Base-by-base conservation (phyloP, 495 filamentous ascomycete genomes). In the Wilcoxina mikolae region DNA sequence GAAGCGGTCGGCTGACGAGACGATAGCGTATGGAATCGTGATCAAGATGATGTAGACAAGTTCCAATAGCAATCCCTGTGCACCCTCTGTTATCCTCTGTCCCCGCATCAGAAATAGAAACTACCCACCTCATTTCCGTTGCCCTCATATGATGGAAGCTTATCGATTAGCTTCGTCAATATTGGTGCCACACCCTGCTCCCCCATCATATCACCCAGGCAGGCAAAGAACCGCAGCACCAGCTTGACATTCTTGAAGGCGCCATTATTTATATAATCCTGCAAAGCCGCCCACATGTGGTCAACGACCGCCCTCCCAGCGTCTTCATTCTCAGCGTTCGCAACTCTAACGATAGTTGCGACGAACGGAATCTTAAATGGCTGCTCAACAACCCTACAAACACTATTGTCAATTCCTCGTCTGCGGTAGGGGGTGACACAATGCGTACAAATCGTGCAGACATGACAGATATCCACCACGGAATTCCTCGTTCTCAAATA, bases 321-420 rank as follows among this genome's bases (percentile, higher is more conserved):
- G 38, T 62, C 63, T 10, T 53, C 41, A 53, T 84, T 85, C 55
- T 82, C 69, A 29, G 75, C 73, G 69, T 95, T 91, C 54, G 78
- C 73, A 42, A 84, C 76, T 46, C 95, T 73, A 25, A 88, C 74
- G 2, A 88, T 79, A 23, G 82, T 83, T 25, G 87, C 88, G 50
- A 91, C 74, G 66, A 95, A 95, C 1, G 91, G 93, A 50, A 87
- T 90, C 71, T 95, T 95, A 69, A 99, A 81, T 0, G 93, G 90
- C 69, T 99, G 91, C 69, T 99, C 91, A 20, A 88, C 61, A 39
- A 82, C 73, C 12, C 64, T 66, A 33, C 31, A 12, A 11, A 2
- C 23, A 46, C 43, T 24, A 17, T 46, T 48, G 58, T 65, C 44
- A 60, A 56, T 17, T 46, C 39, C 74, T 78, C 50, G 27, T 35